These are phyloP conservation scores for Gyrodon lividus DNA, from an alignment of 768 basidiomycete genomes.

Conservation along the genomic window DNA sequence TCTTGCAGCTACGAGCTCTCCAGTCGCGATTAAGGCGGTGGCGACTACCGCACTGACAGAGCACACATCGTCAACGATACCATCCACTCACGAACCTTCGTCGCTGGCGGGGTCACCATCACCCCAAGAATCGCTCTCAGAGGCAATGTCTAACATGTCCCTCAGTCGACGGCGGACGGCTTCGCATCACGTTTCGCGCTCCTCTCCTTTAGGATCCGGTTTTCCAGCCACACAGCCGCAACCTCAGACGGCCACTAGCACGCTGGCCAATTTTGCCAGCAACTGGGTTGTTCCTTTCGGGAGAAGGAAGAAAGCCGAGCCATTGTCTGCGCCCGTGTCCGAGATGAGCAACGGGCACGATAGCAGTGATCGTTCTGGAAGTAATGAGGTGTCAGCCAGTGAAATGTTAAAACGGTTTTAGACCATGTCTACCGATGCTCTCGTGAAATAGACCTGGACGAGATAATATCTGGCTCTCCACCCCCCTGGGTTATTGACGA, in stretches of 20 bases:
- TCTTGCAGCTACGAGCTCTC: constrained; percentile 46
- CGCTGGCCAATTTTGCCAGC: constrained; percentile 57
- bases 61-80: constrained; percentile 44
- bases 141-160: constrained; percentile 52
- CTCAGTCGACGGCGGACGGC: constrained; percentile 53
- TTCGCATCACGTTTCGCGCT: constrained; percentile 56
- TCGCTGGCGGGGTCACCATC: constrained; percentile 48
- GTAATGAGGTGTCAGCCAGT: constrained; percentile 35
- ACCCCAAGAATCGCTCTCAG: constrained; percentile 59
- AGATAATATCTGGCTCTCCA: background rate
- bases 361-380: constrained; percentile 18
- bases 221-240: constrained; percentile 15
- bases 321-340: constrained; percentile 14
- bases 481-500: background rate
- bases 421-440: background rate
- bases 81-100: constrained; percentile 33
- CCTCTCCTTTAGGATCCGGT: constrained; percentile 43
- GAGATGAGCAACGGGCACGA: constrained; percentile 24
- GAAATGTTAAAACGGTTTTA: constrained; percentile 36
- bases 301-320: constrained; percentile 41
- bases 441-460: background rate
- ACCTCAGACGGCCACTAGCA: constrained; percentile 44
- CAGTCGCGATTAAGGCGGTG: constrained; percentile 52
- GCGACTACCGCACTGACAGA: constrained; percentile 70
- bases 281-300: constrained; percentile 70